Conservation (phyloP, 2,329 filamentous ascomycete genomes). For the Pyrenophora seminiperda region DNA sequence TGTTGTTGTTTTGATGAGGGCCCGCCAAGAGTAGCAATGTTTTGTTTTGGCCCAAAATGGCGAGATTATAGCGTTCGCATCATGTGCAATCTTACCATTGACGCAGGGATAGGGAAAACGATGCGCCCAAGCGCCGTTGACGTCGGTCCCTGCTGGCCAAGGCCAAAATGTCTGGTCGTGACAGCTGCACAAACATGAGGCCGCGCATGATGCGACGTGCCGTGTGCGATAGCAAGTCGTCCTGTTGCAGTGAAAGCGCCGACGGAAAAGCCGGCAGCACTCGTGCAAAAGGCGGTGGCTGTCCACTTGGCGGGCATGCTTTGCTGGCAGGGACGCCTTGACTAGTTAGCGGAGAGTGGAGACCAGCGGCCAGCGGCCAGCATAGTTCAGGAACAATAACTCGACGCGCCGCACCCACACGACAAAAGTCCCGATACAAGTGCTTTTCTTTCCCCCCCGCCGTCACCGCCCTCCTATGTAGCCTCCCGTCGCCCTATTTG, state of each 20-base stretch:
- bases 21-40: conserved; percentile 25
- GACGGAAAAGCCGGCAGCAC: conserved; percentile 8
- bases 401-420: conserved; percentile 13
- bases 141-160: conserved; percentile 13
- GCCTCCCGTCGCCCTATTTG: neutral
- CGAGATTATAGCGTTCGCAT: conserved; percentile 17
- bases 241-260: conserved; percentile 2
- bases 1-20: conserved; percentile 5
- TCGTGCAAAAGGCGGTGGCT: conserved; percentile 14
- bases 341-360: conserved; percentile 13
- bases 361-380: conserved; percentile 9
- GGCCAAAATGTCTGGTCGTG: conserved; percentile 1
- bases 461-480: conserved; percentile 14
- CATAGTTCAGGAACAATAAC: conserved; percentile 15
- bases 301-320: conserved; percentile 22
- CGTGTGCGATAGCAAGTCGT: conserved; percentile 4
- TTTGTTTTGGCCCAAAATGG: conserved; percentile 32
- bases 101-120: conserved; percentile 13
- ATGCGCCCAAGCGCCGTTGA: conserved; percentile 20
- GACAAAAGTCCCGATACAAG: conserved; percentile 1
- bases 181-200: neutral
- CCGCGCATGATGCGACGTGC: neutral
- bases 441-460: neutral
- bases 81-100: conserved; percentile 31
- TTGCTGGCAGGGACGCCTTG: conserved; percentile 18